Percentiles rank a stretch among this genome's conserved stretches.
These are phyloP conservation scores for Barnettozyma vustinii DNA, from an alignment of 805 yeast genomes.

Conservation along the genomic window DNA sequence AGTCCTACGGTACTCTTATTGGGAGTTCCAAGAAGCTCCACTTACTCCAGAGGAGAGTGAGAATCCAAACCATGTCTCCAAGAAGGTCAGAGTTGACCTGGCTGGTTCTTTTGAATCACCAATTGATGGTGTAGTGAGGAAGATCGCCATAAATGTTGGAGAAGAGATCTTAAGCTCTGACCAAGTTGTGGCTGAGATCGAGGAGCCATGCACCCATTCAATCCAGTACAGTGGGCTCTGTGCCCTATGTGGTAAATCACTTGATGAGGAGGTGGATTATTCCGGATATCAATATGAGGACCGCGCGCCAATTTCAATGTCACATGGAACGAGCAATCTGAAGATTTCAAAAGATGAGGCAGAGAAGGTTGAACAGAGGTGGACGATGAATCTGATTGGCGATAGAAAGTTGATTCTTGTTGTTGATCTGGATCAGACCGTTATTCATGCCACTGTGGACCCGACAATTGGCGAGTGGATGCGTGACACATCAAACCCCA, in stretches of 20 bases:
- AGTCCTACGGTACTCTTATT: slow-evolving; percentile 39
- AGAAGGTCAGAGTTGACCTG: slow-evolving; percentile 50
- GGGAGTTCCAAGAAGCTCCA: slow-evolving; percentile 37
- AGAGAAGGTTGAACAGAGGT: slow-evolving; percentile 64
- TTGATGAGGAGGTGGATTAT: slow-evolving; percentile 71
- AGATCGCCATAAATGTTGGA: slow-evolving; percentile 46
- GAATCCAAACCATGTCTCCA: slow-evolving; percentile 14
- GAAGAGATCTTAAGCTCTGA: slow-evolving; percentile 48
- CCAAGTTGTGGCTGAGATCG: slow-evolving; percentile 49
- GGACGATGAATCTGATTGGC: slow-evolving; percentile 53
- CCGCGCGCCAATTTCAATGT: slow-evolving; percentile 81
- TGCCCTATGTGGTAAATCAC: slow-evolving; percentile 30
- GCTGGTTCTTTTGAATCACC: slow-evolving; percentile 82
- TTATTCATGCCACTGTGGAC: slow-evolving; percentile 95
- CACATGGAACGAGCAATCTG: slow-evolving; percentile 81
- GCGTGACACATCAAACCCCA: slow-evolving; percentile 77
- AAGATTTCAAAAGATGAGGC: slow-evolving; percentile 87
- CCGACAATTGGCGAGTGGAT: slow-evolving; percentile 98
- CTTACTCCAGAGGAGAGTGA: slow-evolving; percentile 19
- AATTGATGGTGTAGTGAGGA: slow-evolving; percentile 59
- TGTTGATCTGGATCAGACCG: slow-evolving; percentile 95
- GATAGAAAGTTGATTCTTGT: slow-evolving; percentile 78
- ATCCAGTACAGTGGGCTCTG: slow-evolving; percentile 55
- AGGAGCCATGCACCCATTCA: slow-evolving; percentile 86
- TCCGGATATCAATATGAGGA: slow-evolving; percentile 50